These are phyloP conservation scores for Puccinia horiana DNA, from an alignment of 1,284 basidiomycete genomes.

Conservation along the genomic window DNA sequence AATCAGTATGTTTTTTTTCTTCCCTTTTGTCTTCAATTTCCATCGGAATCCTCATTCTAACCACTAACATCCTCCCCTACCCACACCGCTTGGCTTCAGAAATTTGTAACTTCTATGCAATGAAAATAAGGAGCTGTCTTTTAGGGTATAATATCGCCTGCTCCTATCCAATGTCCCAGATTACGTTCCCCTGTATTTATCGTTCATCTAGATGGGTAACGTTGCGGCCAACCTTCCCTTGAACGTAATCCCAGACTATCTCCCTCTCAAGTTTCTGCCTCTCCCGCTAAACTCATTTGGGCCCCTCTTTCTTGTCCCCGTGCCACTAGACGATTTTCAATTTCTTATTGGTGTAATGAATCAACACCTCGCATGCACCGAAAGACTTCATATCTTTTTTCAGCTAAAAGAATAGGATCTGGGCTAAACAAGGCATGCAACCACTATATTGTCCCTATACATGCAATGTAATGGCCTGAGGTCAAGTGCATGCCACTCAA, in stretches of 20 bases:
- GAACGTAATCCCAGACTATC: not conserved
- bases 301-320: not conserved
- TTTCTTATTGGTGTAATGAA: no score
- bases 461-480: no score
- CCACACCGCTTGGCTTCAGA: not conserved
- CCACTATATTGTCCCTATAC: no score
- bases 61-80: not conserved
- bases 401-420: no score
- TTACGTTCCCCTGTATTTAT: not conserved
- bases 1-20: conserved; percentile 25
- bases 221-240: not conserved
- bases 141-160: not conserved
- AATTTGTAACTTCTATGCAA: conserved; percentile 45
- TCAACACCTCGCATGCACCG: no score
- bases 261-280: not conserved
- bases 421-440: no score
- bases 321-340: no score
- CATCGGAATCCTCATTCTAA: not conserved
- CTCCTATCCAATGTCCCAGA: not conserved
- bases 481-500: no score
- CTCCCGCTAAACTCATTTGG: not conserved
- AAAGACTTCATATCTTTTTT: no score
- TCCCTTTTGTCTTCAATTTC: not conserved
- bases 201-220: conserved; percentile 9
- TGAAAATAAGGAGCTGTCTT: not conserved